Conservation (phyloP, 495 filamentous ascomycete species). For the Aspergillus affinis region DNA sequence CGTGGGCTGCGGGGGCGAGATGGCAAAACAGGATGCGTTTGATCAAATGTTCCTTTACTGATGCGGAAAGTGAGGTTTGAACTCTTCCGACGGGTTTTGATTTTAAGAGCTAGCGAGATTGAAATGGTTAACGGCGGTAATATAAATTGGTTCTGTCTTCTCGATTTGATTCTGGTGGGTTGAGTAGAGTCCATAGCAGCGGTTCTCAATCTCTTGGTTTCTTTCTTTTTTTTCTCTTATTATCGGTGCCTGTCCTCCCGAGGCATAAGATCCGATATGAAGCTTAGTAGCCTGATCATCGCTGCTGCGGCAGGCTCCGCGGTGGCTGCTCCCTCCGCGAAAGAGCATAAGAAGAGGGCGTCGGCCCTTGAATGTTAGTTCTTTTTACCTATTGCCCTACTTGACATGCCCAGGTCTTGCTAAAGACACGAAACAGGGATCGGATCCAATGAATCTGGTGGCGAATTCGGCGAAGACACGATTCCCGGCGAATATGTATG, state of each 20-base stretch:
- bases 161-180: too few relatives aligned
- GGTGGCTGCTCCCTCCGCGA: conserved; percentile 23
- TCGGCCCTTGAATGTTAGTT: conserved; percentile 36
- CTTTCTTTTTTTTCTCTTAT: conserved; percentile 1
- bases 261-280: conserved; percentile 21
- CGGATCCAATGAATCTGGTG: conserved; percentile 45
- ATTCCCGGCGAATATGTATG: conserved; percentile 42
- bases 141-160: too few relatives aligned
- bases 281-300: conserved; percentile 23
- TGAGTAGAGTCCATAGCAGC: too few relatives aligned
- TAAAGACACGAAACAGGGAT: conserved; percentile 13
- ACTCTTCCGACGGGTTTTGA: background rate
- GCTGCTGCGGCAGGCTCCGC: conserved; percentile 30
- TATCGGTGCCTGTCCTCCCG: background rate
- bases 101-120: too few relatives aligned
- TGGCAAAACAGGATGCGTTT: background rate
- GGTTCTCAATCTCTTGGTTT: background rate
- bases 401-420: background rate
- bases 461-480: conserved; percentile 46
- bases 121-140: too few relatives aligned
- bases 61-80: background rate
- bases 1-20: background rate
- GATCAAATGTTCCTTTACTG: background rate
- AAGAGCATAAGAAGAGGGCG: conserved; percentile 22
- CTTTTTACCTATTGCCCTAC: conserved; percentile 24